Evolutionary conservation across 164 flowering plant genomes (phyloP), one percentile per base, ranked within the genome.

Genomic region (Piper betle): DNA sequence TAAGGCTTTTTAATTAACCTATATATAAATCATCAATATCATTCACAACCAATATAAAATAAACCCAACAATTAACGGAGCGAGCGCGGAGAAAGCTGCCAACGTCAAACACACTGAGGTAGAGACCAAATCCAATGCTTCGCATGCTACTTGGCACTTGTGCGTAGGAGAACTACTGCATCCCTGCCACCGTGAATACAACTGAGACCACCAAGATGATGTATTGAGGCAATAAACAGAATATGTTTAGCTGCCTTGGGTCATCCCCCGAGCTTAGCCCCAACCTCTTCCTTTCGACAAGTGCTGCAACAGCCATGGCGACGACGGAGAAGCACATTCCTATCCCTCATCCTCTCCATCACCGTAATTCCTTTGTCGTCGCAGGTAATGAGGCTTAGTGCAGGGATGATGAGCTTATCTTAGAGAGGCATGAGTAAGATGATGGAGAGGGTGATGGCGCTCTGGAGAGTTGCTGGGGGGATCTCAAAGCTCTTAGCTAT

Each of bases 391-490:
- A 75, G 0, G 6, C 73, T 72, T 1, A 73, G 50, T 0, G 79
- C n/a, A 4, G 99, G 99, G 58, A 85, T 77, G 19, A 94, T 63
- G 4, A 82, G 37, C 53, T 68, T 76, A 77, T 88, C 96, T 63
- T 94, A 94, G 19, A 86, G 62, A 4, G 99, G 99, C 99, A 91
- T 91, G 11, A 94, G 69, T 57, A 84, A 68, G 48, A 94, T 82
- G 41, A 94, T 83, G 18, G 97, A 86, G 19, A 90, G 18, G 2
- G 90, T 91, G 15, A 94, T 94, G 2, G 84, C 81, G 38, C 93
- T 85, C 62, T 94, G 99, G 0, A 94, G 83, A 2, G 95, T 80
- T 0, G 99, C 99, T 1, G 99, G 97, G n/a, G 99, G 99, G 76
- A 94, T 84, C 66, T 75, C 69, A 78, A 91, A 88, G 59, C 55